Percentiles rank a stretch among this genome's conserved stretches.
Conservation (phyloP, 805 yeast species). For the Millerago galiae region DNA sequence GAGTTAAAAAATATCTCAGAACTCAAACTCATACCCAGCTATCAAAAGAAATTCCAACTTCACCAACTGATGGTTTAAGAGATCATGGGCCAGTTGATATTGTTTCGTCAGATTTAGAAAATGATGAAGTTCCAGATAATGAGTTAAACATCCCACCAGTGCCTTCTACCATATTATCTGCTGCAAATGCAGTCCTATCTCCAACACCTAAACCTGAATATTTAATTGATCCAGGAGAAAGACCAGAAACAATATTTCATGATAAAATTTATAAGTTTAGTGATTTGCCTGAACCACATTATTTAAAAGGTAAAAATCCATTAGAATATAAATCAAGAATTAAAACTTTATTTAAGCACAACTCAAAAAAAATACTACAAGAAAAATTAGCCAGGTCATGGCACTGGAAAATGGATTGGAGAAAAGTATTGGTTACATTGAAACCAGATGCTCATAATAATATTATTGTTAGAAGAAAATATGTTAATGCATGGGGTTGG, state of each 20-base stretch:
- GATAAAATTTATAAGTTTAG: constrained; percentile 65
- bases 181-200: constrained; percentile 69
- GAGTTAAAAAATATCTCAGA: constrained; percentile 15
- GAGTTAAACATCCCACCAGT: constrained; percentile 50
- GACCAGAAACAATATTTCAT: constrained; percentile 70
- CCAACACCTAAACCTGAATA: constrained; percentile 70
- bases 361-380: constrained; percentile 27
- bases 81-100: not conserved
- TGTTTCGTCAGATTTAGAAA: constrained; percentile 4
- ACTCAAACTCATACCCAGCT: constrained; percentile 13
- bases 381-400: constrained; percentile 65
- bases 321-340: constrained; percentile 14
- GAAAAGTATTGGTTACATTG: constrained; percentile 60
- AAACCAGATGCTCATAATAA: constrained; percentile 77
- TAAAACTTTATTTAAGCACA: not conserved
- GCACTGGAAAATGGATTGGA: constrained; percentile 64
- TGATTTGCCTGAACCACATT: constrained; percentile 57
- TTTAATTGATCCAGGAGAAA: constrained; percentile 56
- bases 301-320: constrained; percentile 5
- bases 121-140: constrained; percentile 10
- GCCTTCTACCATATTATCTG: constrained; percentile 73
- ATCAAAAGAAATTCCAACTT: not conserved
- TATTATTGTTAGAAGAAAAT: constrained; percentile 62
- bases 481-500: constrained; percentile 84
- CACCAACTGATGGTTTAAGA: not conserved